phyloP scores from a whole-genome alignment of 192 early-diverging fungal genomes.

The Spinellus fusiger region DNA sequence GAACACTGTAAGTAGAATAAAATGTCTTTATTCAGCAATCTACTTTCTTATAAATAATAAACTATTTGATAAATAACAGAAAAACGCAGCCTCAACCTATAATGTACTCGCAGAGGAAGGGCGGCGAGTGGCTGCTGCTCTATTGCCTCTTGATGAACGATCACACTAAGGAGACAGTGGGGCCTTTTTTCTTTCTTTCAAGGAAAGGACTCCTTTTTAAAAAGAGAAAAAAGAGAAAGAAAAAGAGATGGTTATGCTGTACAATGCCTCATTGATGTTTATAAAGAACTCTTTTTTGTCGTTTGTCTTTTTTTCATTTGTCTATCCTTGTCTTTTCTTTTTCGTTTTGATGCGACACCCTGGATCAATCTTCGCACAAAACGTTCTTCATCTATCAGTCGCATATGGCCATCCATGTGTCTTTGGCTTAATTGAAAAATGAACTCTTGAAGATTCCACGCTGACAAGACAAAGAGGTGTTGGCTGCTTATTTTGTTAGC shows the following conservation, averaged over 20 bases:
- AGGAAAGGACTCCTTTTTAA: background rate
- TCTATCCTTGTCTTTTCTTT: conserved; percentile 9
- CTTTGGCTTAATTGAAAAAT: conserved; percentile 14
- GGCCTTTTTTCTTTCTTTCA: background rate
- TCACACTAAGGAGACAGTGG: background rate
- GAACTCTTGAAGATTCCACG: conserved; percentile 31
- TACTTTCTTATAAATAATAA: background rate
- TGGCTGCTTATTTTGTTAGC: conserved; percentile 15
- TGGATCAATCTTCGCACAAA: conserved; percentile 26
- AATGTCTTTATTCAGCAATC: background rate
- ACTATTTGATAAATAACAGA: conserved; percentile 27
- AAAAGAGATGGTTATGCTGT: background rate
- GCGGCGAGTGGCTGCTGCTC: conserved; percentile 46
- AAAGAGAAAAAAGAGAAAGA: background rate
- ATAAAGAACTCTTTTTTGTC: no score
- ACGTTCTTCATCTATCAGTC: conserved; percentile 24
- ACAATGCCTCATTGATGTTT: background rate
- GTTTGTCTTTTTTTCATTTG: background rate
- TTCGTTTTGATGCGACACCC: conserved; percentile 22
- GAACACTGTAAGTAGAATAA: conserved; percentile 44
- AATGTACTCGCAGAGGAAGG: conserved; percentile 57
- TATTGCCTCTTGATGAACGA: conserved; percentile 35
- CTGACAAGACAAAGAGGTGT: conserved; percentile 25
- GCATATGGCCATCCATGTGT: conserved; percentile 6
- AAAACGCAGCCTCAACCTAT: conserved; percentile 50